A percentile compares a stretch with the other conserved stretches of the same genome.
Evolutionary conservation across 2,329 filamentous ascomycete genomes (phyloP).

Genomic region (Claviceps africana): DNA sequence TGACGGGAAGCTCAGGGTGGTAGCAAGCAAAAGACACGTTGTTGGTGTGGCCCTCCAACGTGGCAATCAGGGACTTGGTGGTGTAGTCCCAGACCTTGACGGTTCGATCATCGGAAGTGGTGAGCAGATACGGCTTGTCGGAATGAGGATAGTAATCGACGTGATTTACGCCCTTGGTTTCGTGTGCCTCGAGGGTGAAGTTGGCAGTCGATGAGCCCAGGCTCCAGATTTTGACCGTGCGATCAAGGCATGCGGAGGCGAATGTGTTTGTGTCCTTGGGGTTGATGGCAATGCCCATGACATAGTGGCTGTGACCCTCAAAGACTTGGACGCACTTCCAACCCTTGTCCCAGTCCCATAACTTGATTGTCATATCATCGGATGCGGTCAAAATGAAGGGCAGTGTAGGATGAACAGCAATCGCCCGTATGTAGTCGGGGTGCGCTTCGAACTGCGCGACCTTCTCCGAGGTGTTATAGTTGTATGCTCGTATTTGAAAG

Average conservation of each 20-base stretch:
- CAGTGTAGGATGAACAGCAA: conserved; percentile 87
- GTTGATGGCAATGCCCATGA: conserved; percentile 94
- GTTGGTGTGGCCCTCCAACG: conserved; percentile 89
- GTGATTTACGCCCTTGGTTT: conserved; percentile 95
- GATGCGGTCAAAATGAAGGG: conserved; percentile 92
- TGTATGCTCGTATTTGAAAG: conserved; percentile 79
- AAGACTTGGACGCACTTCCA: conserved; percentile 98
- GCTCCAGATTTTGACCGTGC: conserved; percentile 97
- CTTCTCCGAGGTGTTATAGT: conserved; percentile 99
- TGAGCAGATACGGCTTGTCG: conserved; percentile 77
- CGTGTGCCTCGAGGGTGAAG: conserved; percentile 92
- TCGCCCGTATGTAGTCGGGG: conserved; percentile 95
- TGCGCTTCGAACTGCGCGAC: conserved; percentile 95
- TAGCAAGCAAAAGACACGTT: conserved; percentile 98
- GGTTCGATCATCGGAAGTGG: conserved; percentile 89
- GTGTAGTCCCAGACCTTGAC: conserved; percentile 99
- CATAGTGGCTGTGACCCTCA: conserved; percentile 90
- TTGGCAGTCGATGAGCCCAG: conserved; percentile 87
- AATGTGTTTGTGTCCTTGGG: conserved; percentile 91
- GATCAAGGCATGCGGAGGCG: conserved; percentile 85
- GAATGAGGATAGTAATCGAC: conserved; percentile 77
- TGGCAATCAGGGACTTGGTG: conserved; percentile 92
- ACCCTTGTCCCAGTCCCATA: conserved; percentile 97
- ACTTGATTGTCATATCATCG: conserved; percentile 96
- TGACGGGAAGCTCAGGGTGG: conserved; percentile 90